A percentile compares a stretch with the other conserved stretches of the same genome.
phyloP scores from a whole-genome alignment of 441 rosid genomes.

The Populus hybrid region DNA sequence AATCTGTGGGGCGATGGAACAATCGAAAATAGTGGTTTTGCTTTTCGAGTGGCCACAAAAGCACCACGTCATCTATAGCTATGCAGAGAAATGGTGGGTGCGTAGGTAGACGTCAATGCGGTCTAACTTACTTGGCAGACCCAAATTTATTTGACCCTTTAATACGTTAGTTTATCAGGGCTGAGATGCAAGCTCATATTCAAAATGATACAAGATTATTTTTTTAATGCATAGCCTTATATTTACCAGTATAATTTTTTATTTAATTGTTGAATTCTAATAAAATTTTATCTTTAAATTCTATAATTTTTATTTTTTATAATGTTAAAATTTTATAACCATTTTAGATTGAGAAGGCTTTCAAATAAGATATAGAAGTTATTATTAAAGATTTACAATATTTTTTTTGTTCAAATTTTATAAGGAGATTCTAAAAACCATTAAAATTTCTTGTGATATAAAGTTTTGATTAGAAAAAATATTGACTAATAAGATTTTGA shows the following conservation, averaged over 20 bases:
- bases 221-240: not conserved
- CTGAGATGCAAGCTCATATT: not conserved
- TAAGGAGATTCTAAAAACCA: no score
- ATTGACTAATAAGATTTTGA: not conserved
- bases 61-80: constrained; percentile 13
- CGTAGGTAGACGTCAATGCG: not conserved
- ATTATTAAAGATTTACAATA: no score
- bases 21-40: constrained; percentile 10
- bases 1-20: constrained; percentile 7
- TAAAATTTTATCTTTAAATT: no score
- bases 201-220: no score
- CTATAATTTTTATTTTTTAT: no score
- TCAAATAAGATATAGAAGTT: no score
- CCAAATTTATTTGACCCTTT: not conserved
- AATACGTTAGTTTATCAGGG: not conserved
- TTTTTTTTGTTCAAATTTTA: no score
- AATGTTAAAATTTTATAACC: no score
- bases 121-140: not conserved
- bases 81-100: not conserved
- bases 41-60: constrained; percentile 22
- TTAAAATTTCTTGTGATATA: not conserved
- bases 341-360: not conserved
- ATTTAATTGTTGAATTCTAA: no score
- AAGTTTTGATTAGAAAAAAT: no score
- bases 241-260: no score